Conservation (phyloP, 148 eudicot genomes). For the Pharnaceum exiguum region DNA sequence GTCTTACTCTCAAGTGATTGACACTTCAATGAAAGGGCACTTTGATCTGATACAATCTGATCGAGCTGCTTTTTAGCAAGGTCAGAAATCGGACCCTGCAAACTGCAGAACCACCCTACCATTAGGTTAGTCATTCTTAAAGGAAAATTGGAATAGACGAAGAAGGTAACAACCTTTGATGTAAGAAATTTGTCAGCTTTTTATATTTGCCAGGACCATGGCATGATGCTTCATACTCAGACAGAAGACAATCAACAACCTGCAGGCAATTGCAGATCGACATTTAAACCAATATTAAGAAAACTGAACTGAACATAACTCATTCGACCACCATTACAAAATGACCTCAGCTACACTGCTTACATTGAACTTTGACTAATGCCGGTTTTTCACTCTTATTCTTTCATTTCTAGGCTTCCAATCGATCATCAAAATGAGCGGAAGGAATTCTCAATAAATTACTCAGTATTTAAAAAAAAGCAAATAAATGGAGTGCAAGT, state of each 20-base stretch:
- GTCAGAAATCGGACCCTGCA: conserved; percentile 82
- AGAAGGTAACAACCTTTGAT: conserved; percentile 52
- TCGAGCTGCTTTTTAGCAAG: conserved; percentile 86
- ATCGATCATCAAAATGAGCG: no score
- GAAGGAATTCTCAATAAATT: no score
- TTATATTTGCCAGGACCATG: conserved; percentile 91
- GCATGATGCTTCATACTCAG: conserved; percentile 73
- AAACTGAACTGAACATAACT: neutral
- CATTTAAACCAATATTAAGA: neutral
- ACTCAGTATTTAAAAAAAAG: no score
- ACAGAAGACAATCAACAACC: conserved; percentile 68
- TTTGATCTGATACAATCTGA: conserved; percentile 67
- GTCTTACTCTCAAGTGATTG: conserved; percentile 76
- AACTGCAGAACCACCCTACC: conserved; percentile 34
- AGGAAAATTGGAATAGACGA: neutral
- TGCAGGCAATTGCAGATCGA: conserved; percentile 20
- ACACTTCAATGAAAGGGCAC: conserved; percentile 62
- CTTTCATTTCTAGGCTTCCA: neutral
- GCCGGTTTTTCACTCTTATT: neutral
- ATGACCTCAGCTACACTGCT: neutral
- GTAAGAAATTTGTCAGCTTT: conserved; percentile 54
- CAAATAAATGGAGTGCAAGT: no score
- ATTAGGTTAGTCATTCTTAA: conserved; percentile 8
- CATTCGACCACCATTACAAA: neutral
- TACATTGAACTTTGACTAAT: neutral